Evolutionary conservation across 164 flowering plant species (phyloP).

Genomic region (Litsea cubeba): DNA sequence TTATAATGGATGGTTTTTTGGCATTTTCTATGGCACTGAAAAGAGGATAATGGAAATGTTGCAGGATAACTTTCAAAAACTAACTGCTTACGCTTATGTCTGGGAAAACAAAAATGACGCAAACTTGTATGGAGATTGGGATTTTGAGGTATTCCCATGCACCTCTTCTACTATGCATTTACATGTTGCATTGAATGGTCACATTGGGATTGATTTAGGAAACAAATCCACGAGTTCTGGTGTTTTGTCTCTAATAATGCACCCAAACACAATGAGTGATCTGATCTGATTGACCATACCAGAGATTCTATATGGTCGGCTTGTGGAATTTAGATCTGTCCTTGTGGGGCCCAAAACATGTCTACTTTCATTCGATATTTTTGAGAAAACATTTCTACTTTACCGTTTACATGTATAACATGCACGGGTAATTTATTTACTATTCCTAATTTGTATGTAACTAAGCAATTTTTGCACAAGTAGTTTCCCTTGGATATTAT

Average conservation of each 20-base stretch:
- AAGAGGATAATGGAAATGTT: slow-evolving; percentile 6
- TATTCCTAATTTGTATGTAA: too few relatives aligned
- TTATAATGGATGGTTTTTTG: background rate
- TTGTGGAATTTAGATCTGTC: too few relatives aligned
- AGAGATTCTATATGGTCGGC: too few relatives aligned
- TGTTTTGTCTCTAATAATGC: too few relatives aligned
- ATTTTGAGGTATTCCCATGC: slow-evolving; percentile 66
- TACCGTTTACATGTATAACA: too few relatives aligned
- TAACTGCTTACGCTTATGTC: slow-evolving; percentile 56
- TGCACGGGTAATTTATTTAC: too few relatives aligned
- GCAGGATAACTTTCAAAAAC: slow-evolving; percentile 56
- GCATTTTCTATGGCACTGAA: background rate
- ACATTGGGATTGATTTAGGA: background rate
- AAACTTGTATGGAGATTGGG: slow-evolving; percentile 72
- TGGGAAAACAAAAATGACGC: slow-evolving; percentile 74
- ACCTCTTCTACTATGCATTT: background rate
- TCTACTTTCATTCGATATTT: too few relatives aligned
- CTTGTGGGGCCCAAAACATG: too few relatives aligned
- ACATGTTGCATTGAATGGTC: background rate
- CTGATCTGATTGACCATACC: too few relatives aligned
- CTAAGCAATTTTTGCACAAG: background rate
- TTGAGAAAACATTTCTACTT: too few relatives aligned
- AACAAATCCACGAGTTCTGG: too few relatives aligned
- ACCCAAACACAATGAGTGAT: too few relatives aligned
- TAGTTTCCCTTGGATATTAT: background rate